phyloP scores from a whole-genome alignment of 106 monocot genomes.

The Dactylorhiza incarnata region DNA sequence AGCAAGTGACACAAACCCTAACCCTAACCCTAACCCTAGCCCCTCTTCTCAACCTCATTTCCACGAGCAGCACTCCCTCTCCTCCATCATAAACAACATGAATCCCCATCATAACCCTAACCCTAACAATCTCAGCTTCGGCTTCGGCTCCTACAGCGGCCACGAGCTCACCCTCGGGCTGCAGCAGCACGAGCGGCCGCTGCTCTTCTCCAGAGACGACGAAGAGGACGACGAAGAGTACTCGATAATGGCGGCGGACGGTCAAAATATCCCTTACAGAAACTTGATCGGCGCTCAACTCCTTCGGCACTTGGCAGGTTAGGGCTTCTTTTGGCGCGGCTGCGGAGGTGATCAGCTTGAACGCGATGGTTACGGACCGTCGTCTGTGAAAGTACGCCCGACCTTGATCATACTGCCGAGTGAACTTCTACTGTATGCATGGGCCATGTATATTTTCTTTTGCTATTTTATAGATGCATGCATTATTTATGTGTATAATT shows the following conservation, averaged over 20 bases:
- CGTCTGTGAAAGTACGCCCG: too few species aligned
- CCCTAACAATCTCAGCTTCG: slow-evolving; percentile 8
- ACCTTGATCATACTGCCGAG: too few species aligned
- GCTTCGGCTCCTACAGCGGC: slow-evolving; percentile 23
- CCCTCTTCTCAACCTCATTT: not conserved
- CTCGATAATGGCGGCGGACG: slow-evolving; percentile 28
- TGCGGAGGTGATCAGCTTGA: too few species aligned
- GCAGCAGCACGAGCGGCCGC: slow-evolving; percentile 27
- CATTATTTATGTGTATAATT: not conserved
- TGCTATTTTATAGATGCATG: not conserved
- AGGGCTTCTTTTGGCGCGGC: not conserved
- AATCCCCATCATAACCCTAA: not conserved
- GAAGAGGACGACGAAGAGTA: slow-evolving; percentile 25
- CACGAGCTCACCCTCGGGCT: slow-evolving; percentile 28
- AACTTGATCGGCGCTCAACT: slow-evolving; percentile 37
- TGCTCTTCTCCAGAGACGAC: slow-evolving; percentile 15
- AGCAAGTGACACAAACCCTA: not conserved
- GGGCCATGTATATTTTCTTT: too few species aligned
- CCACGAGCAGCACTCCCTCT: slow-evolving; percentile 20
- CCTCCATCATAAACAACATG: slow-evolving; percentile 19
- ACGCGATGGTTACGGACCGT: too few species aligned
- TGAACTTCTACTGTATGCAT: too few species aligned
- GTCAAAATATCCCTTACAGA: slow-evolving; percentile 29
- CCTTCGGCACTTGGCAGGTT: slow-evolving; percentile 31
- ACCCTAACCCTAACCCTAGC: slow-evolving; percentile 15